Conservation (phyloP, 805 yeast species). For the Naumovozyma baii region DNA sequence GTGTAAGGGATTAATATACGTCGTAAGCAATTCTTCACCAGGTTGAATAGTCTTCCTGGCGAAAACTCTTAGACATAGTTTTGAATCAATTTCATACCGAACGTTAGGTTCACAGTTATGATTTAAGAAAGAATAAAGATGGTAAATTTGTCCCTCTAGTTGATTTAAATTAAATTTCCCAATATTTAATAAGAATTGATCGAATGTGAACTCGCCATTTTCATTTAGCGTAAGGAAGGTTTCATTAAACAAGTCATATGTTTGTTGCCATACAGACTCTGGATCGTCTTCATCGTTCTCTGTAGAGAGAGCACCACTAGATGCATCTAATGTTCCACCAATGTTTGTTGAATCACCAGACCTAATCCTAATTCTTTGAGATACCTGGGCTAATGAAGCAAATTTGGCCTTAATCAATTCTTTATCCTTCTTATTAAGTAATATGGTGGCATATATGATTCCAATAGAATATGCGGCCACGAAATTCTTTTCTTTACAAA, state of each 20-base stretch:
- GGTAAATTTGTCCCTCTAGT: slow-evolving; percentile 51
- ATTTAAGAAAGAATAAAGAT: slow-evolving; percentile 60
- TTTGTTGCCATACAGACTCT: slow-evolving; percentile 45
- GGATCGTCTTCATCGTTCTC: slow-evolving; percentile 7
- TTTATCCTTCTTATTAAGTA: slow-evolving; percentile 32
- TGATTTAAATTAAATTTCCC: slow-evolving; percentile 73
- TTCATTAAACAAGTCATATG: slow-evolving; percentile 39
- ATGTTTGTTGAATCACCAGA: slow-evolving; percentile 45
- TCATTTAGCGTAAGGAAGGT: slow-evolving; percentile 35
- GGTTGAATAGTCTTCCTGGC: slow-evolving; percentile 49
- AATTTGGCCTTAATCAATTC: slow-evolving; percentile 39
- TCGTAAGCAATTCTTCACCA: slow-evolving; percentile 60
- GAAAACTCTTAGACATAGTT: slow-evolving; percentile 44
- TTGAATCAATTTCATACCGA: slow-evolving; percentile 37
- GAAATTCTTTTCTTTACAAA: slow-evolving; percentile 58
- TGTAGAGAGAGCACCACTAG: slow-evolving; percentile 26
- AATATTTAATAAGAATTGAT: slow-evolving; percentile 49
- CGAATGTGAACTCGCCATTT: slow-evolving; percentile 32
- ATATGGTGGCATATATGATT: slow-evolving; percentile 39
- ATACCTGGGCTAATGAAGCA: slow-evolving; percentile 54
- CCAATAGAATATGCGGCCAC: slow-evolving; percentile 59
- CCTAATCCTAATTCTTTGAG: slow-evolving; percentile 55
- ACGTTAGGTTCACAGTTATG: slow-evolving; percentile 72
- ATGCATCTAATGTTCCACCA: slow-evolving; percentile 34
- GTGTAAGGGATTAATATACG: slow-evolving; percentile 61